Conservation (phyloP, 164 flowering plant genomes). For the Vitis cinerea region DNA sequence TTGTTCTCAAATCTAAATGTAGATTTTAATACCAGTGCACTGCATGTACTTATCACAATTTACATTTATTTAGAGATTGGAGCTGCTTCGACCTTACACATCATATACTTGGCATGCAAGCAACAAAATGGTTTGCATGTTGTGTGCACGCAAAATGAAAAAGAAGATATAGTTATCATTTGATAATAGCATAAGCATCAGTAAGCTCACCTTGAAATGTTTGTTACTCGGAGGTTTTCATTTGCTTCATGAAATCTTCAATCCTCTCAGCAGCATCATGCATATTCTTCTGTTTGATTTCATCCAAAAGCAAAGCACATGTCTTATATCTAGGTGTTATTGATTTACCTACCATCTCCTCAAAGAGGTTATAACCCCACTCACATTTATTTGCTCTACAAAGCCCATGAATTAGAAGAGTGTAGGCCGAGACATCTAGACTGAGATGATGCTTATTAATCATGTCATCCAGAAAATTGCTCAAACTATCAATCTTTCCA, state of each 20-base stretch:
- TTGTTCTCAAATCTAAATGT: too few relatives aligned
- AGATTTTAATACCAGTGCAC: too few relatives aligned
- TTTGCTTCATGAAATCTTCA: slow-evolving; percentile 44
- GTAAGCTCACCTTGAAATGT: too few relatives aligned
- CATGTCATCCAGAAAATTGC: slow-evolving; percentile 56
- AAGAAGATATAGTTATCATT: too few relatives aligned
- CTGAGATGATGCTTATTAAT: slow-evolving; percentile 68
- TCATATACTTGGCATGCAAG: too few relatives aligned
- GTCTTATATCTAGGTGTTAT: slow-evolving; percentile 58
- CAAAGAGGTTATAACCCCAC: slow-evolving; percentile 63
- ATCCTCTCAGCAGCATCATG: slow-evolving; percentile 51
- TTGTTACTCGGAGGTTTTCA: background rate
- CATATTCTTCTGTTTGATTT: slow-evolving; percentile 50
- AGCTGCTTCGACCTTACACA: too few relatives aligned
- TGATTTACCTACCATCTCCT: slow-evolving; percentile 60
- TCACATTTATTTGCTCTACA: slow-evolving; percentile 60
- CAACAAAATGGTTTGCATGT: too few relatives aligned
- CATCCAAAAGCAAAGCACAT: slow-evolving; percentile 61
- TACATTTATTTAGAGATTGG: too few relatives aligned
- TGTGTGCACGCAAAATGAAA: too few relatives aligned
- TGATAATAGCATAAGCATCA: too few relatives aligned
- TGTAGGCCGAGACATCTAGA: slow-evolving; percentile 62
- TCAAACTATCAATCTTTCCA: slow-evolving; percentile 40
- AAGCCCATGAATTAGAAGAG: slow-evolving; percentile 71
- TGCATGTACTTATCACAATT: too few relatives aligned